phyloP scores from a whole-genome alignment of 2,329 filamentous ascomycete species.

The Apiospora hydei region DNA sequence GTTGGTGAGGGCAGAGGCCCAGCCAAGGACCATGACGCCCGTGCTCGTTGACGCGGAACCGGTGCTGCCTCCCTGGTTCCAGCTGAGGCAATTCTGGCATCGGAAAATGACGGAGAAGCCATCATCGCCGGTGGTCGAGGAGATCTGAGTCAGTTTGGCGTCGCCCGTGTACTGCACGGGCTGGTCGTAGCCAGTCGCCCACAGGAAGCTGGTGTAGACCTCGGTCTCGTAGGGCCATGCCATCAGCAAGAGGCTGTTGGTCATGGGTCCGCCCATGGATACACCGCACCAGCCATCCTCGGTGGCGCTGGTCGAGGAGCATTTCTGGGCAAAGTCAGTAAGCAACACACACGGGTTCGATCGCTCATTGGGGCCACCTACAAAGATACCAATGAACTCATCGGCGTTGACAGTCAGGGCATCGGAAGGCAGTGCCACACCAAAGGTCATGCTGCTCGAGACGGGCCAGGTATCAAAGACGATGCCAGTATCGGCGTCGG shows the following conservation, averaged over 20 bases:
- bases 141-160: slow-evolving; percentile 67
- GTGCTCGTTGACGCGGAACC: slow-evolving; percentile 53
- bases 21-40: slow-evolving; percentile 59
- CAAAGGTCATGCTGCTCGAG: slow-evolving; percentile 57
- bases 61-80: slow-evolving; percentile 56
- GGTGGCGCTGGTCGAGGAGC: slow-evolving; percentile 51
- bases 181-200: slow-evolving; percentile 63
- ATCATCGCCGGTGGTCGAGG: slow-evolving; percentile 62
- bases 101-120: slow-evolving; percentile 71
- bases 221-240: slow-evolving; percentile 62
- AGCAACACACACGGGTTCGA: not conserved
- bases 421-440: slow-evolving; percentile 60
- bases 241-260: slow-evolving; percentile 62
- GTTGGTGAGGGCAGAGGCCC: slow-evolving; percentile 58
- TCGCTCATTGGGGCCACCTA: not conserved
- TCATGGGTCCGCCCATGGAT: slow-evolving; percentile 64
- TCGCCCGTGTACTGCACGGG: slow-evolving; percentile 67
- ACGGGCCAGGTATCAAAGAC: slow-evolving; percentile 59
- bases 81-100: slow-evolving; percentile 64
- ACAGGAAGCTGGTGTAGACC: slow-evolving; percentile 65
- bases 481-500: slow-evolving; percentile 54
- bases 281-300: slow-evolving; percentile 65
- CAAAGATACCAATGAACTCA: slow-evolving; percentile 64
- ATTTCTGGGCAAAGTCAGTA: slow-evolving; percentile 47
- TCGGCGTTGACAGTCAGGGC: slow-evolving; percentile 54